phyloP scores from a whole-genome alignment of 2,329 filamentous ascomycete species.

The Colletotrichum navitas region DNA sequence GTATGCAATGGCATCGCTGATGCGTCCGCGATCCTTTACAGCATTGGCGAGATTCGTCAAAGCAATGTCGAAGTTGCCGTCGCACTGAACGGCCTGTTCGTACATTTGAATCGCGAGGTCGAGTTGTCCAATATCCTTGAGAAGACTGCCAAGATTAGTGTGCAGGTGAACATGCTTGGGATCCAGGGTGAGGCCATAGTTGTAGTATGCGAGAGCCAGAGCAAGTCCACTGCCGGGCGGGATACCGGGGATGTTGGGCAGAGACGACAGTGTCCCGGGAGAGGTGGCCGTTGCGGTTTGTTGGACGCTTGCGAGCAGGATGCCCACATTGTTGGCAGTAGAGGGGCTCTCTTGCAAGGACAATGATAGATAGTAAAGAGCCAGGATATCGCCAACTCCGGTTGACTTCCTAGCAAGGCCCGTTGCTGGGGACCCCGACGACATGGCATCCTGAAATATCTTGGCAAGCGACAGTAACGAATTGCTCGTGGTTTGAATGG shows the following conservation, averaged over 20 bases:
- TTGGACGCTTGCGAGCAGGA: constrained; percentile 94
- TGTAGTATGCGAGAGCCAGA: constrained; percentile 92
- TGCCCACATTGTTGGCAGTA: constrained; percentile 98
- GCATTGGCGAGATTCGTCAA: constrained; percentile 97
- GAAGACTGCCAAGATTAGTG: constrained; percentile 92
- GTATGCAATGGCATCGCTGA: constrained; percentile 91
- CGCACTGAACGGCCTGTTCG: constrained; percentile 90
- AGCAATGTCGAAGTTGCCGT: constrained; percentile 96
- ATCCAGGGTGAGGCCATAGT: constrained; percentile 91
- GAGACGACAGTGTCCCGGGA: constrained; percentile 41
- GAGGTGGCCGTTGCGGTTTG: constrained; percentile 62
- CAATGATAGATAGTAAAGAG: constrained; percentile 94
- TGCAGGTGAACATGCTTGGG: constrained; percentile 93
- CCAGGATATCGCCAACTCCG: constrained; percentile 91
- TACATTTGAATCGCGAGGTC: constrained; percentile 97
- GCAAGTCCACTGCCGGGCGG: constrained; percentile 87
- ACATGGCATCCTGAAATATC: constrained; percentile 97
- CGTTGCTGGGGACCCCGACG: constrained; percentile 72
- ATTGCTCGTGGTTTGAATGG: constrained; percentile 94
- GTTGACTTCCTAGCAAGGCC: constrained; percentile 72
- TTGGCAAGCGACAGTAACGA: constrained; percentile 94
- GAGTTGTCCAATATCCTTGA: constrained; percentile 96
- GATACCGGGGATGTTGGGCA: constrained; percentile 78
- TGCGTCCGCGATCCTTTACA: constrained; percentile 94
- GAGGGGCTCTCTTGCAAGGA: constrained; percentile 96